phyloP scores from a whole-genome alignment of 495 filamentous ascomycete genomes.

The Lasiosphaeriaceae sp. region DNA sequence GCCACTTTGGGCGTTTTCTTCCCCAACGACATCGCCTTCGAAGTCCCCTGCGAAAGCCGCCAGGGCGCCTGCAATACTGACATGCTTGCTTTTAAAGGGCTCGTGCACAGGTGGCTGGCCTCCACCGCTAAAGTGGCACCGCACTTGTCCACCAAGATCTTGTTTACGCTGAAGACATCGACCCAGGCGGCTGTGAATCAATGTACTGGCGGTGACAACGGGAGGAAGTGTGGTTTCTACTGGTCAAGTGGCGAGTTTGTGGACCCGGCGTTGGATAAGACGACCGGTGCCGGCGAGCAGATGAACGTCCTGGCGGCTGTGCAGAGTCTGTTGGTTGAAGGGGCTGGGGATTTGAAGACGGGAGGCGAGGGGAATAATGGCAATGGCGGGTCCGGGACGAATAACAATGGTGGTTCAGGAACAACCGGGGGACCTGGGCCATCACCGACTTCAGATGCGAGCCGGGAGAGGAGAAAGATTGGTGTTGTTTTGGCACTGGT shows the following conservation, averaged over 20 bases:
- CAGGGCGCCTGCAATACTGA: constrained; percentile 62
- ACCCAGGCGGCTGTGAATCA: constrained; percentile 61
- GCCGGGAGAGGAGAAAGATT: no score
- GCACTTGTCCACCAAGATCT: constrained; percentile 54
- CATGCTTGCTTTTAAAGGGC: constrained; percentile 74
- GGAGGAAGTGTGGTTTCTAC: constrained; percentile 30
- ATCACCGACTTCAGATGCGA: no score
- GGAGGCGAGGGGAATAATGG: no score
- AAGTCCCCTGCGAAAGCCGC: constrained; percentile 64
- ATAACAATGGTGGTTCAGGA: no score
- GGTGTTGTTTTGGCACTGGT: no score
- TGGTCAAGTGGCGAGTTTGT: constrained; percentile 47
- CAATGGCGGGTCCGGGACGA: no score
- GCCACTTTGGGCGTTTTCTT: constrained; percentile 57
- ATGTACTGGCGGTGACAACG: constrained; percentile 44
- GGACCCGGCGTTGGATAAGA: no score
- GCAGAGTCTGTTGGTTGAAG: no score
- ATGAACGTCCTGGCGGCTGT: no score
- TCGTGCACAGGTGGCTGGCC: constrained; percentile 72
- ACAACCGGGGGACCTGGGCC: no score
- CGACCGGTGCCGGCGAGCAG: no score
- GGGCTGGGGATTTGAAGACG: no score
- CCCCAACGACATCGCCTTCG: constrained; percentile 54
- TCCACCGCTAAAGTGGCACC: constrained; percentile 63
- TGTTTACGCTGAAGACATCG: constrained; percentile 57